Evolutionary conservation across 2,329 filamentous ascomycete species (phyloP), one percentile per base, ranked within the genome.

Genomic region (Arachnomyces sp.): DNA sequence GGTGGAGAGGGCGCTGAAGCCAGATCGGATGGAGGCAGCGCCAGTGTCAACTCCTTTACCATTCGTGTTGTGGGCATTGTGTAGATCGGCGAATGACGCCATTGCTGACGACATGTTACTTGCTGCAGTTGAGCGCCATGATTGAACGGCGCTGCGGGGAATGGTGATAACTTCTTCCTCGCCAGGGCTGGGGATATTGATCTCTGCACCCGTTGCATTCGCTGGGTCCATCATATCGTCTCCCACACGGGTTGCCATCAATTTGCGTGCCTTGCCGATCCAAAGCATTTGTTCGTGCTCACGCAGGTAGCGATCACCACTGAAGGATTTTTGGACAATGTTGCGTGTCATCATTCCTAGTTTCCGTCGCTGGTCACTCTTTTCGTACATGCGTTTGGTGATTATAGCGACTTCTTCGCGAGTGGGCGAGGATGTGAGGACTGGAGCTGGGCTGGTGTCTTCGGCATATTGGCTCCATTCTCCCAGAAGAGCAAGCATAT

Each of bases 231-330:
- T 55, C 14, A 45, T 48, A 14, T 48, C n/a, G 9, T 11, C 40
- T 25, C 51, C 46, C 9, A 47, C 54, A 7, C 57, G 51, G 17
- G 39, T 55, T 20, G 54, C 50, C 54, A 62, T 61, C 31, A 55
- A 47, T 39, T 59, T 63, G 7, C 50, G 49, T 2, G 56, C 53
- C 46, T 66, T 66, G 37, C 61, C 62, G 29, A 66, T 59, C 72
- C 73, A 76, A 42, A 74, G 69, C 70, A 72, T 75, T 50, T 80
- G 76, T 52, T 79, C 76, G 53, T 79, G 75, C 53, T 78, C 76
- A 29, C 77, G 70, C 16, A 79, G 66, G 51, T 79, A 79, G 0
- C 75, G 66, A 32, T 77, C 72, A 2, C 75, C 74, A 36, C 71
- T 70, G 55, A 79, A 79, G 9, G 68, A 73, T 47, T 75, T 74